Evolutionary conservation across 148 eudicot species (phyloP).

Genomic region (Agrostemma githago): DNA sequence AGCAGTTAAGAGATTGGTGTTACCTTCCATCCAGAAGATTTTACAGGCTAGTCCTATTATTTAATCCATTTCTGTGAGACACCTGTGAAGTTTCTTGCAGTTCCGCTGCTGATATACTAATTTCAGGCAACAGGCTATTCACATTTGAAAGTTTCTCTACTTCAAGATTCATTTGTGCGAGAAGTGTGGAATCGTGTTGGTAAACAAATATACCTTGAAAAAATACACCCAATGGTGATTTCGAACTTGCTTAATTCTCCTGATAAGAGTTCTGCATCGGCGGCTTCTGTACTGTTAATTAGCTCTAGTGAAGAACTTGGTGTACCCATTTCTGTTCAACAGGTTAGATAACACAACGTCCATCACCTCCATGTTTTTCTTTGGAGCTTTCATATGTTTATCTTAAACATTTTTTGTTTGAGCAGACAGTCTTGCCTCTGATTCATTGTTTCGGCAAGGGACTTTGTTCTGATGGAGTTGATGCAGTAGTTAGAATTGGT

Average conservation of each 20-base stretch:
- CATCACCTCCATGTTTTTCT: background rate
- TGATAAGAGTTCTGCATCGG: conserved; percentile 71
- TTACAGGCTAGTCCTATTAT: conserved; percentile 66
- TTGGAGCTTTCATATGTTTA: conserved; percentile 4
- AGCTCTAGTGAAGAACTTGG: conserved; percentile 98
- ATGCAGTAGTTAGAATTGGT: conserved; percentile 92
- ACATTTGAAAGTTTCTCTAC: conserved; percentile 86
- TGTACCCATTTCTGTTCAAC: conserved; percentile 75
- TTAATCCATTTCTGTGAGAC: conserved; percentile 12
- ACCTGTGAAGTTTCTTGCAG: conserved; percentile 3
- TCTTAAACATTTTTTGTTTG: conserved; percentile 17
- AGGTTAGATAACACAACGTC: conserved; percentile 42
- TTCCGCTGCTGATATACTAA: conserved; percentile 26
- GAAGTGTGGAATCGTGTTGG: conserved; percentile 81
- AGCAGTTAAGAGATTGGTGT: conserved; percentile 53
- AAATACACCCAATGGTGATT: conserved; percentile 70
- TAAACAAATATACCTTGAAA: conserved; percentile 72
- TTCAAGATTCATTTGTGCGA: conserved; percentile 96
- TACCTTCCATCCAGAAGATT: conserved; percentile 87
- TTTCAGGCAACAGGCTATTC: conserved; percentile 82
- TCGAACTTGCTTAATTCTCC: conserved; percentile 67
- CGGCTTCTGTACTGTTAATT: conserved; percentile 89
- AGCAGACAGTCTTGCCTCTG: conserved; percentile 90
- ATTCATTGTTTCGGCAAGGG: conserved; percentile 90
- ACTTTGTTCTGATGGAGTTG: conserved; percentile 78